phyloP scores from a whole-genome alignment of 2,329 filamentous ascomycete species.

The Penicillium olsonii region DNA sequence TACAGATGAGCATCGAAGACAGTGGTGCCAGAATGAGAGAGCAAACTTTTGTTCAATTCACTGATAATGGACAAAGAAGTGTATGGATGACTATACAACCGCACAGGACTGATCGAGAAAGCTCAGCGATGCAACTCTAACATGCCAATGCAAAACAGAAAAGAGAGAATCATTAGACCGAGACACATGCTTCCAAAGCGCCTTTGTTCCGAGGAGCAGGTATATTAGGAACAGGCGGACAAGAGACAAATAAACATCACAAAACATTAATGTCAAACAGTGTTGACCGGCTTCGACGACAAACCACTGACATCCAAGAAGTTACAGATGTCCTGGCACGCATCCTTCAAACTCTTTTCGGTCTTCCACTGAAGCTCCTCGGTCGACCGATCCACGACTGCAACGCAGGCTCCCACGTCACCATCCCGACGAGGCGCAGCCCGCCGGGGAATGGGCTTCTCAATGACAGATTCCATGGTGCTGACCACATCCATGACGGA shows the following conservation, averaged over 20 bases:
- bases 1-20: background rate
- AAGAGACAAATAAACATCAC: constrained; percentile 2
- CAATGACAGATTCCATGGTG: constrained; percentile 41
- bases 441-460: constrained; percentile 34
- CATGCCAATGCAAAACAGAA: constrained; percentile 7
- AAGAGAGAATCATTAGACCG: constrained; percentile 6
- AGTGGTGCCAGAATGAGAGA: background rate
- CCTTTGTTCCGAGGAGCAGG: background rate
- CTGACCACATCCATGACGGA: constrained; percentile 41
- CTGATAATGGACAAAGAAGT: background rate
- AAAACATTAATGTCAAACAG: background rate
- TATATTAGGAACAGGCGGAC: constrained; percentile 1
- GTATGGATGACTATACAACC: background rate
- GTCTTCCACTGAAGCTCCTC: constrained; percentile 57
- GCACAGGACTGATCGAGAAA: background rate
- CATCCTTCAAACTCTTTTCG: constrained; percentile 39
- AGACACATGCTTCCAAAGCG: constrained; percentile 1
- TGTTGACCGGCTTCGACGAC: constrained; percentile 19
- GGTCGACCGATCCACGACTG: constrained; percentile 40
- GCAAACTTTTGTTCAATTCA: background rate
- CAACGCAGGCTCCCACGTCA: constrained; percentile 44
- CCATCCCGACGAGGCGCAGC: constrained; percentile 37
- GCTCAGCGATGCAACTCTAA: constrained; percentile 13
- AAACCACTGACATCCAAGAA: constrained; percentile 37
- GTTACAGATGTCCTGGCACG: constrained; percentile 41